Evolutionary conservation across 345 rosid genomes (phyloP), one percentile per base, ranked within the genome.

Genomic region (Corymbia maculata): DNA sequence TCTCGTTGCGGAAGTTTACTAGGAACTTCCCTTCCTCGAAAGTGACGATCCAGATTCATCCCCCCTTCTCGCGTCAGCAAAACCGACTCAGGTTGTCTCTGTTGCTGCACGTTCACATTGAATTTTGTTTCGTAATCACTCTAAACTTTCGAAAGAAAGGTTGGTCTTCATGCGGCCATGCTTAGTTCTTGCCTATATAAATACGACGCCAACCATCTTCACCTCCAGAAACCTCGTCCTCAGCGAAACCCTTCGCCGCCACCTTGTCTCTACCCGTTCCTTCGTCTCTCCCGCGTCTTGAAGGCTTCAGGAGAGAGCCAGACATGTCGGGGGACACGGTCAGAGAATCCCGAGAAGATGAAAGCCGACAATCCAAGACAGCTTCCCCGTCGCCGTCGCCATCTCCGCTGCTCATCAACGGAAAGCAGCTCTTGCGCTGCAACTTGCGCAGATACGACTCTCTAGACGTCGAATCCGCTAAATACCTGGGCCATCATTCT

Each of bases 391-490:
- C 7, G 24, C 80, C 80, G 16, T 61, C 61, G 24, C 28, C 61
- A 30, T 30, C 91, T 2, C 85, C 24, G 11, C 51, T 88, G 11
- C 89, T 91, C 80, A 44, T 61, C 16, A 42, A 64, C 36, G 89
- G 61, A 30, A 87, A 85, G 53, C 89, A 89, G 36, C 89, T 89
- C 64, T 90, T 91, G 9, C 4, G 82, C 30, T 84, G 9, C 36
- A 93, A 90, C 85, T 26, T 93, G 68, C 52, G 90, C 9, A 91
- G 93, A 28, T 47, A 52, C 30, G 94, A 94, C 85, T 93, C 95
- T 19, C 53, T 93, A 19, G 94, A 94, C 64, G 22, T 92, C n/a
- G 96, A 94, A 86, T 89, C 95, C 57, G 85, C 91, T 87, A 88
- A 30, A 49, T 59, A 89, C 55, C 42, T 86, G 1, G 85, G 87